phyloP scores from a whole-genome alignment of 306 rosid genomes.

The Cucumis sativus region Cucumber_9930_V3 NC_026659.2:4407001-4407500 shows the following conservation, averaged over 20 bases:
- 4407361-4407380: neutral
- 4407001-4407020: no score
- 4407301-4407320: neutral
- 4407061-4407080: no score
- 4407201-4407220: neutral
- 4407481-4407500: no score
- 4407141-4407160: neutral
- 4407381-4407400: neutral
- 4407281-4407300: no score
- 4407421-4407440: no score
- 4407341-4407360: neutral
- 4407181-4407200: neutral
- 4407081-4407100: no score
- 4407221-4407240: neutral
- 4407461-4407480: no score
- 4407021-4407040: no score
- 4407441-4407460: no score
- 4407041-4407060: no score
- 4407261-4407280: neutral
- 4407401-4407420: no score
- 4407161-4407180: neutral
- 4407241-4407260: neutral
- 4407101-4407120: no score
- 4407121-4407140: neutral
- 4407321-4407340: neutral